Base-by-base conservation (phyloP, 495 filamentous ascomycete genomes). In the Penicillium parvum region DNA sequence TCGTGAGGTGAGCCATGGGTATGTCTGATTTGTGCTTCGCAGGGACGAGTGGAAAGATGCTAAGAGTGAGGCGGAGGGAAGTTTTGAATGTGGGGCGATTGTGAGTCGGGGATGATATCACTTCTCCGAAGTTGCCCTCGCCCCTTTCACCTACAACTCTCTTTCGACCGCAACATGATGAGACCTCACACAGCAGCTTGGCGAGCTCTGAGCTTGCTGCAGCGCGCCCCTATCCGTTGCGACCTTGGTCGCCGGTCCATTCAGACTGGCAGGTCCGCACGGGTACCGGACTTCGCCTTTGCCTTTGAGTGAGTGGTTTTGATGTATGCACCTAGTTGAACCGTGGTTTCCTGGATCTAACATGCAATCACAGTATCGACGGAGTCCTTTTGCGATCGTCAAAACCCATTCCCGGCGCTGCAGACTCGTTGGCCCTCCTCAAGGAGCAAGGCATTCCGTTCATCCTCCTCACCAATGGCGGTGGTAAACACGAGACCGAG, bases 341-440 rank as follows among this genome's bases (percentile, higher is more conserved):
- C 14, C 19, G 29, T 20, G 37, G 19, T 34, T 43, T 29, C 32
- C 22, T 22, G 4, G 7, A 16, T 38, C 41, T 44, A 37, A 55
- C 14, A 14, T 4, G 12, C 2, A 26, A 12, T 7, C 18, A 9
- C 38, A 95, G 89, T 62, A 95, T 97, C 57, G 92, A 99, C 60
- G 94, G 94, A 46, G 94, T 99, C 18, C 83, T 99, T 14, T 74
- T 96, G n/a, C 88, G 90, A 58, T 81, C 83, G 49, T 79, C 84
- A 0, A 78, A 77, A 40, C 83, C 90, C 7, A 80, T 95, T 23
- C 83, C 90, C n/a, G 81, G 82, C 22, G 94, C 94, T 0, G 69
- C 78, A n/a, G 69, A 83, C 44, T 74, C 90, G 10, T 74, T 99
- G n/a, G 51, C 60, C 9, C 79, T 78, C 47, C 81, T 97, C 16